Conservation (phyloP, 257 asterid species). For the Galeopsis tetrahit region DNA sequence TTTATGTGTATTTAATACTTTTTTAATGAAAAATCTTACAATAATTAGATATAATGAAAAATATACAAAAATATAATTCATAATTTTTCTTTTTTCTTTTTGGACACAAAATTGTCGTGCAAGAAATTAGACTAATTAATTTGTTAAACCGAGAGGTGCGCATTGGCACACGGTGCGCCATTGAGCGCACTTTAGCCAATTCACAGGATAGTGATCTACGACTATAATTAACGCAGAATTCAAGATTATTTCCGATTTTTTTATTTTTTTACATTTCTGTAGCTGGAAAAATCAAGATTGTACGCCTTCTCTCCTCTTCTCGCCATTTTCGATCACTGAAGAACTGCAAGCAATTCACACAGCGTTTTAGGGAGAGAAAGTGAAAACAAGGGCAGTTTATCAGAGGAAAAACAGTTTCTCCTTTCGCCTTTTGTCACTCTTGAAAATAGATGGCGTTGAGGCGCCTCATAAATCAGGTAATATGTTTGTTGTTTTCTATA, state of each 20-base stretch:
- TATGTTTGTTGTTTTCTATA: background rate
- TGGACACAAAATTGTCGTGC: background rate
- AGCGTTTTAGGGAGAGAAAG: background rate
- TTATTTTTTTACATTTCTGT: background rate
- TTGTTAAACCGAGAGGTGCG: conserved; percentile 1
- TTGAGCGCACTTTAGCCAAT: background rate
- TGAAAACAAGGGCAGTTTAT: background rate
- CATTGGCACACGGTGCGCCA: conserved; percentile 24
- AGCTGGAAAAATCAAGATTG: background rate
- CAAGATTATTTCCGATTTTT: background rate
- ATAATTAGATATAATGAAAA: too few relatives aligned
- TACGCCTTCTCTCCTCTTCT: conserved; percentile 1
- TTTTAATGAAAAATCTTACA: too few relatives aligned
- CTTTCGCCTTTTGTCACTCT: background rate
- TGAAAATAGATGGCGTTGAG: conserved; percentile 27
- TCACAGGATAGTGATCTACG: background rate
- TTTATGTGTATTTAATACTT: too few relatives aligned
- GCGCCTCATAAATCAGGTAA: conserved; percentile 41
- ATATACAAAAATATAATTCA: too few relatives aligned
- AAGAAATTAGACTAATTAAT: background rate
- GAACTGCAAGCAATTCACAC: background rate
- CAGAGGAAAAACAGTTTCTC: background rate
- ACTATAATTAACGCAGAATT: background rate
- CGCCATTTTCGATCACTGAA: conserved; percentile 22
- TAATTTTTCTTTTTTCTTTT: too few relatives aligned